Evolutionary conservation across 768 basidiomycete genomes (phyloP).

Genomic region (Paxillus involutus): DNA sequence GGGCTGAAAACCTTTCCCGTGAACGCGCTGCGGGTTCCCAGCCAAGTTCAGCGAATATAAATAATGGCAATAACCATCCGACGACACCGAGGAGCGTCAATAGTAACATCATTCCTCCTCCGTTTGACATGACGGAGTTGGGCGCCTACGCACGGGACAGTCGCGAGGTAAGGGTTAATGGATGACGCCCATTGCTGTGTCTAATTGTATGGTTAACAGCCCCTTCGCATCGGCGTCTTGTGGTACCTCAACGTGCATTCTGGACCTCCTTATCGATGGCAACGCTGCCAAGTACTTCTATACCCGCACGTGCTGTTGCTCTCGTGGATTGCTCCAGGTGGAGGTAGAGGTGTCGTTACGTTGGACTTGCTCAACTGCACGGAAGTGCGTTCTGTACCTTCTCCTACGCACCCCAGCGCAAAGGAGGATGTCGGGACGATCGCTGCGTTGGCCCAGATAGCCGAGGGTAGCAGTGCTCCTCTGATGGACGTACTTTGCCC

Average conservation of each 20-base stretch:
- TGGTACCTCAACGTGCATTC: slow-evolving; percentile 96
- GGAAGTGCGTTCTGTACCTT: slow-evolving; percentile 80
- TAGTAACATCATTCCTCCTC: slow-evolving; percentile 39
- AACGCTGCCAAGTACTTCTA: slow-evolving; percentile 76
- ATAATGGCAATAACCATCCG: slow-evolving; percentile 9
- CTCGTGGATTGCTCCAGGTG: slow-evolving; percentile 84
- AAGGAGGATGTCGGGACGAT: slow-evolving; percentile 85
- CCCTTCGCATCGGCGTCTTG: slow-evolving; percentile 78
- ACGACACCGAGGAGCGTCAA: slow-evolving; percentile 29
- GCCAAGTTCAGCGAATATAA: slow-evolving; percentile 7
- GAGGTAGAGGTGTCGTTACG: slow-evolving; percentile 82
- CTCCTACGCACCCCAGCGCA: slow-evolving; percentile 77
- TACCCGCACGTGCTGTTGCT: slow-evolving; percentile 84
- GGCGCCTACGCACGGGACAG: slow-evolving; percentile 41
- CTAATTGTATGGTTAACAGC: slow-evolving; percentile 46
- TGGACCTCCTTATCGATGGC: slow-evolving; percentile 73
- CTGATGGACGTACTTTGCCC: slow-evolving; percentile 80
- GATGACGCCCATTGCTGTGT: not conserved
- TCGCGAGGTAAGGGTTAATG: slow-evolving; percentile 40
- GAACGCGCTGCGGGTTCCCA: slow-evolving; percentile 10
- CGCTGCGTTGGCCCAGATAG: slow-evolving; percentile 66
- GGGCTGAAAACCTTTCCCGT: slow-evolving; percentile 15
- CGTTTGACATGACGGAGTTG: slow-evolving; percentile 48
- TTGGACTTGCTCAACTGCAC: slow-evolving; percentile 85
- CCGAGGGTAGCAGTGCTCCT: slow-evolving; percentile 39